phyloP scores from a whole-genome alignment of 2,329 filamentous ascomycete genomes.

The Talaromyces sp. region DNA sequence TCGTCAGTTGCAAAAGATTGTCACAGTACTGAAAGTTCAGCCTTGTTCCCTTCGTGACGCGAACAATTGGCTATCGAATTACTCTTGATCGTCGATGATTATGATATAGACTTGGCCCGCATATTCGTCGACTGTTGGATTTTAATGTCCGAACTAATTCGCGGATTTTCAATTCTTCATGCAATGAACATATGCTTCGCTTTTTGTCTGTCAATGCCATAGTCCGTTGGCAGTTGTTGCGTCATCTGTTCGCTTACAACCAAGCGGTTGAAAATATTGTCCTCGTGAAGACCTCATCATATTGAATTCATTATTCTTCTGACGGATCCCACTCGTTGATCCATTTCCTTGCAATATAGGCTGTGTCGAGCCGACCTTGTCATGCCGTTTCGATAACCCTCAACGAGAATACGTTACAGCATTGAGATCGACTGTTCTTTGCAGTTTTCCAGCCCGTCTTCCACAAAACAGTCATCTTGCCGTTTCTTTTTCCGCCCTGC shows the following conservation, averaged over 20 bases:
- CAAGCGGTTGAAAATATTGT: neutral
- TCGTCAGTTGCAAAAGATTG: neutral
- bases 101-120: slow-evolving; percentile 5
- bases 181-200: slow-evolving; percentile 7
- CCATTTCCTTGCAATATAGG: neutral
- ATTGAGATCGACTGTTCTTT: neutral
- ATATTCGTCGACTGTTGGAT: neutral
- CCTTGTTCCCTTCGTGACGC: neutral
- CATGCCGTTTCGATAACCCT: neutral
- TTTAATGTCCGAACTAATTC: slow-evolving; percentile 2
- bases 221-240: slow-evolving; percentile 5
- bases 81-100: neutral
- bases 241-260: neutral
- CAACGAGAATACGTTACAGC: neutral
- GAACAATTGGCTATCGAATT: neutral
- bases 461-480: neutral
- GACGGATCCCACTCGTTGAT: neutral
- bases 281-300: neutral
- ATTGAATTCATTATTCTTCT: neutral
- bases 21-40: neutral
- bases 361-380: neutral
- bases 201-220: neutral
- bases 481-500: neutral
- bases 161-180: neutral
- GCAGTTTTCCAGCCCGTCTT: neutral